phyloP scores from a whole-genome alignment of 768 basidiomycete species.

The Auricularia heimuer region DNA sequence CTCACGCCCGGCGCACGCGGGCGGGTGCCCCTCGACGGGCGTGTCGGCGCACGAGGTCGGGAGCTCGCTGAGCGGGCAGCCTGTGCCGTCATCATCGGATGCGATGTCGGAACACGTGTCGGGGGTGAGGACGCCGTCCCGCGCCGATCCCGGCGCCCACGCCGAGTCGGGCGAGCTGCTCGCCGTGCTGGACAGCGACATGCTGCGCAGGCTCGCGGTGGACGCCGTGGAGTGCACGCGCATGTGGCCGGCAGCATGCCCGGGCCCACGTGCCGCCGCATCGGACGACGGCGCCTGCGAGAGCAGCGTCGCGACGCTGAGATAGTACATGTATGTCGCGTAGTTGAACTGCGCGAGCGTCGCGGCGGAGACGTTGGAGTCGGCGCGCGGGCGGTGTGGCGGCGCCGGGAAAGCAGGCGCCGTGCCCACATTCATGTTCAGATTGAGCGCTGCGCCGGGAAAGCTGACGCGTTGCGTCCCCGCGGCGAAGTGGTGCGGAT shows the following conservation, averaged over 20 bases:
- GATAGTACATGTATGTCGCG: background rate
- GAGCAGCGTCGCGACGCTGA: background rate
- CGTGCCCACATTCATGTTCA: no score
- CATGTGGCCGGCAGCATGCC: background rate
- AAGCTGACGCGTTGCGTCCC: no score
- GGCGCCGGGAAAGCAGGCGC: background rate
- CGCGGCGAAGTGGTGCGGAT: no score
- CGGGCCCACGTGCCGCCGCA: background rate
- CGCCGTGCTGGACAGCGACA: background rate
- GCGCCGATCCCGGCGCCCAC: background rate
- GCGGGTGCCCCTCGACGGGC: background rate
- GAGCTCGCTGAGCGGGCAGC: background rate
- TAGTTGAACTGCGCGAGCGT: slow-evolving; percentile 1
- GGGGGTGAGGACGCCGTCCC: background rate
- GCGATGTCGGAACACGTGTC: slow-evolving; percentile 1
- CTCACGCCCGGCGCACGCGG: background rate
- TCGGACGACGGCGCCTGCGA: background rate
- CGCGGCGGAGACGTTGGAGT: background rate
- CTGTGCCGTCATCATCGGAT: background rate
- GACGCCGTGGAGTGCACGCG: background rate
- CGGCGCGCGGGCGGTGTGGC: background rate
- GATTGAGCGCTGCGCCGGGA: no score
- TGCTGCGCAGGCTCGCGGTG: background rate
- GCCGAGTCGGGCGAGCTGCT: background rate
- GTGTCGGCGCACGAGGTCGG: background rate